A percentile compares a stretch with the other conserved stretches of the same genome.
These are phyloP conservation scores for Trichoderma erinaceum DNA, from an alignment of 495 filamentous ascomycete genomes.

Conservation along the genomic window DNA sequence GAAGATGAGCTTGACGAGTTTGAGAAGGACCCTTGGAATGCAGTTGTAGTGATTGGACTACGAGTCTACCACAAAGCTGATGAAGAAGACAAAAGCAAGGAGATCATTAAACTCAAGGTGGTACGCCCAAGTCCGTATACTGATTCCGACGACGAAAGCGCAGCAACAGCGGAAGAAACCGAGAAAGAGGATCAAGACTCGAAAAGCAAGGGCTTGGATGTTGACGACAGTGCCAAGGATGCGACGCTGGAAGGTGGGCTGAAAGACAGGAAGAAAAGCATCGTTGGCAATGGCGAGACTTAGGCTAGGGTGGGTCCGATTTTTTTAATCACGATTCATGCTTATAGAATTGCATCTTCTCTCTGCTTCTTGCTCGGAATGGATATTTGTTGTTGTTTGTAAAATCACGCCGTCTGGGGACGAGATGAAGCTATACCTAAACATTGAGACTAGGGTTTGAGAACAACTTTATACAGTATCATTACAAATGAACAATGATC, in stretches of 20 bases:
- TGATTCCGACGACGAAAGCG: constrained; percentile 18
- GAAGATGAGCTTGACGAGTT: constrained; percentile 33
- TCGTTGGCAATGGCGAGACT: constrained; percentile 14
- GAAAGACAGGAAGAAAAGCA: constrained; percentile 28
- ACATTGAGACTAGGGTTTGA: not conserved
- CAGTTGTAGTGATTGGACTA: constrained; percentile 72
- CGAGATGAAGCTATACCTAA: not conserved
- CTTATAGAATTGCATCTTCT: not conserved
- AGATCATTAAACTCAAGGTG: constrained; percentile 37
- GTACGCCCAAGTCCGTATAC: constrained; percentile 33
- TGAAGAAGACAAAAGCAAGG: constrained; percentile 46
- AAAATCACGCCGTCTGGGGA: not conserved
- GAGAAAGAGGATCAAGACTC: constrained; percentile 23
- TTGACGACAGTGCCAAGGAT: constrained; percentile 46
- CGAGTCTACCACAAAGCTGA: constrained; percentile 62
- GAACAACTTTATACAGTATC: not conserved
- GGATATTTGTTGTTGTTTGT: not conserved
- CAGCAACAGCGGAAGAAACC: not conserved
- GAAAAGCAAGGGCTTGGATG: constrained; percentile 37
- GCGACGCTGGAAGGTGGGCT: constrained; percentile 31
- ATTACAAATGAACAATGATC: not conserved
- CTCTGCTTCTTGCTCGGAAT: too few relatives aligned
- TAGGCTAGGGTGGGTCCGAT: not conserved
- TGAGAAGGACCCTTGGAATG: constrained; percentile 72
- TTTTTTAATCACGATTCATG: not conserved